A percentile compares a stretch with the other conserved stretches of the same genome.
Evolutionary conservation across 352 stramenopile genomes (phyloP).

Genomic region (Phytopythium cucurbitacearum): DNA sequence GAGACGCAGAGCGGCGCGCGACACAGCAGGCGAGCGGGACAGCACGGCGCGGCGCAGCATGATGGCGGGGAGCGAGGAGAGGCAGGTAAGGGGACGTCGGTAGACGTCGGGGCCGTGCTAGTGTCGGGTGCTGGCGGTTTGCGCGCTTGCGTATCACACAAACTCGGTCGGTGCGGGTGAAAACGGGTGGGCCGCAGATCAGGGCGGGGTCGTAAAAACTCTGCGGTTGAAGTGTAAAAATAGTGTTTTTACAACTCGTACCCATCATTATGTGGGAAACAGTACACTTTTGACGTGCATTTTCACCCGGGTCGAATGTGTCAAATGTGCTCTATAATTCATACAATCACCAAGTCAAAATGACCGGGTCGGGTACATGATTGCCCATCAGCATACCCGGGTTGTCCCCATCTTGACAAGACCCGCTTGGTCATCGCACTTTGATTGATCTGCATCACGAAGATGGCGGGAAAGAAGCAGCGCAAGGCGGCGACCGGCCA

Average conservation of each 20-base stretch:
- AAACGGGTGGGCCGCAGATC: background rate
- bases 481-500: conserved; percentile 4
- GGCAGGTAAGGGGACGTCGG: background rate
- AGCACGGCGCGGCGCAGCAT: conserved; percentile 71
- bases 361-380: too few species aligned
- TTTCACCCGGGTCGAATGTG: too few species aligned
- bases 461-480: conserved; percentile 3
- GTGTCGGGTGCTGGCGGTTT: background rate
- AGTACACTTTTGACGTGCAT: too few species aligned
- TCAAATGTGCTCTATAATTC: too few species aligned
- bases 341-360: too few species aligned
- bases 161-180: background rate
- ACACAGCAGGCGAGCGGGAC: conserved; percentile 28
- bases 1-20: conserved; percentile 34
- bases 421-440: too few species aligned
- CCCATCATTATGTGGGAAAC: too few species aligned
- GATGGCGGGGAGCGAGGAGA: background rate
- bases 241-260: background rate
- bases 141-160: background rate
- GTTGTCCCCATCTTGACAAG: too few species aligned
- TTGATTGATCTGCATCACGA: background rate
- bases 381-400: too few species aligned
- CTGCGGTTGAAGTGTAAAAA: conserved; percentile 5
- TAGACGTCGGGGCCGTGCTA: background rate
- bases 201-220: background rate